Percentiles rank a stretch among this genome's conserved stretches.
Conservation (phyloP, 306 rosid genomes). For the Castanea mollissima region DNA sequence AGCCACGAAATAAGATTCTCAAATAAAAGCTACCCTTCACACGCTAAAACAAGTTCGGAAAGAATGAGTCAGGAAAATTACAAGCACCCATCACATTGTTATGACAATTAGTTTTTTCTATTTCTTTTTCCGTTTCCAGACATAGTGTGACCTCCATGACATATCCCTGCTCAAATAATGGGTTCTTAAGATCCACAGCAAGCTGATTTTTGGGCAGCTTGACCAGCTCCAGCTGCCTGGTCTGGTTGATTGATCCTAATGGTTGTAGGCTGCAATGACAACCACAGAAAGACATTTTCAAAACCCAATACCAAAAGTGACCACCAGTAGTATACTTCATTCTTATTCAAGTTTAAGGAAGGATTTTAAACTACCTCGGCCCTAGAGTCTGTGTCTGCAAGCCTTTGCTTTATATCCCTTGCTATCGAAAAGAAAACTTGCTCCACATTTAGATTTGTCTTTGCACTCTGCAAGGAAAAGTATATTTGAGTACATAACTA, state of each 20-base stretch:
- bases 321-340: neutral
- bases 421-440: conserved; percentile 92
- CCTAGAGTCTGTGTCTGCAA: conserved; percentile 63
- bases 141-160: conserved; percentile 19
- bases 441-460: conserved; percentile 90
- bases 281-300: conserved; percentile 1
- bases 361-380: conserved; percentile 56
- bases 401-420: conserved; percentile 87
- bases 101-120: conserved; percentile 39
- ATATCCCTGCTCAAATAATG: conserved; percentile 16
- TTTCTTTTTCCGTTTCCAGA: conserved; percentile 22
- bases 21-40: conserved; percentile 47
- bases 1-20: conserved; percentile 23
- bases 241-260: conserved; percentile 69
- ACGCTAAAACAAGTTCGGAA: conserved; percentile 40
- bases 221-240: conserved; percentile 51
- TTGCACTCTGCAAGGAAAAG: conserved; percentile 71
- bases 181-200: conserved; percentile 71
- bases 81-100: conserved; percentile 46
- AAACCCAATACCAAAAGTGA: neutral
- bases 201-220: conserved; percentile 57
- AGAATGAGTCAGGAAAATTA: conserved; percentile 47
- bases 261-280: conserved; percentile 58
- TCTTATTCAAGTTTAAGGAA: neutral
- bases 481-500: conserved; percentile 8